Evolutionary conservation across 257 asterid genomes (phyloP), one percentile per base, ranked within the genome.

Genomic region (Ajuga chamaepitys): DNA sequence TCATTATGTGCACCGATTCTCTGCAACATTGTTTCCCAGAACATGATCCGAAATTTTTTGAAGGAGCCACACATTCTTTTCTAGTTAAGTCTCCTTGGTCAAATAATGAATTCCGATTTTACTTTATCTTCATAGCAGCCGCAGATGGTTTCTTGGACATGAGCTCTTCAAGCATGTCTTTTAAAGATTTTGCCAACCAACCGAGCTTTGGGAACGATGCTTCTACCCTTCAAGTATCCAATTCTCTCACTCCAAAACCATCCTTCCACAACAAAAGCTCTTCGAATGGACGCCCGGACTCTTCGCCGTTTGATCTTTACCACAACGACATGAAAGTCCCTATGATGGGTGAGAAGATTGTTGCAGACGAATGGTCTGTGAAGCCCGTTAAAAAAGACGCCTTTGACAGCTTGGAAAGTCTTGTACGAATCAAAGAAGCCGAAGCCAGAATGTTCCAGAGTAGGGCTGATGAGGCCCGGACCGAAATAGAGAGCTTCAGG

Each of bases 331-430:
- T 65, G 35, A 80, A 78, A 16, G 17, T 60, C 56, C 67, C 85
- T 9, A 55, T 58, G 50, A 70, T 62, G 77, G 64, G 62, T 25
- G 69, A 79, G 30, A 78, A 85, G 74, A 66, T 76, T 45, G 71
- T 92, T 30, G 87, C 81, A 80, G 99, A 86, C 18, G 97, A 89
- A 71, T 89, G 95, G 95, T 89, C 99, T 0, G 92, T 89, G 54
- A 93, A 93, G 76, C 84, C 79, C 5, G 7, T 58, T 4, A 93
- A 84, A 68, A 93, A 82, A 61, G 92, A 82, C 12, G 85, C 86
- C 5, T 74, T 87, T n/a, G 82, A 84, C 75, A 84, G 89, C 84
- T 76, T 93, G 83, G 92, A 80, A 66, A 84, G 90, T 61, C 80
- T 89, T 1, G 86, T 87, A 9, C 71, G 89, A 17, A 77, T 93